phyloP scores from a whole-genome alignment of 306 rosid genomes.

The Cucurbita pepo region DNA sequence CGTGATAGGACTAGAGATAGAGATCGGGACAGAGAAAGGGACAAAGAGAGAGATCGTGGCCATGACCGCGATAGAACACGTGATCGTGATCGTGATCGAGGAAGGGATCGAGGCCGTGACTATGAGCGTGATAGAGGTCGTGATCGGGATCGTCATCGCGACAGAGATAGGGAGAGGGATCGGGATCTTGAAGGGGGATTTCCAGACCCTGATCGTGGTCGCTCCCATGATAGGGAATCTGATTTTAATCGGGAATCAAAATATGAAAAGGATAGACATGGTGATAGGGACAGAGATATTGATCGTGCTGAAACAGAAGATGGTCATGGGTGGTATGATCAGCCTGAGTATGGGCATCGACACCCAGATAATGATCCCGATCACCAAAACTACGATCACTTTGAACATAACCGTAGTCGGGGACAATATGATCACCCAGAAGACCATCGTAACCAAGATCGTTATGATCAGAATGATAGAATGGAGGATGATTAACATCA shows the following conservation, averaged over 20 bases:
- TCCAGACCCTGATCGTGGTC: conserved; percentile 38
- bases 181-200: conserved; percentile 57
- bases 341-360: conserved; percentile 49
- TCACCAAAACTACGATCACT: conserved; percentile 30
- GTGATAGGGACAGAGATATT: conserved; percentile 38
- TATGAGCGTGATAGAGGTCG: conserved; percentile 38
- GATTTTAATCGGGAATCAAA: conserved; percentile 60
- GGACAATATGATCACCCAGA: conserved; percentile 48
- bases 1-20: conserved; percentile 51
- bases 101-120: conserved; percentile 47
- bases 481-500: conserved; percentile 54
- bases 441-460: conserved; percentile 36
- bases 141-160: conserved; percentile 42
- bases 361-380: conserved; percentile 55
- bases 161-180: conserved; percentile 58
- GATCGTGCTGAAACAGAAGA: conserved; percentile 49
- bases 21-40: conserved; percentile 46
- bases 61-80: conserved; percentile 53
- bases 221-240: conserved; percentile 47
- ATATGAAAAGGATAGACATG: conserved; percentile 52
- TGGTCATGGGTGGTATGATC: conserved; percentile 51
- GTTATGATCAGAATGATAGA: conserved; percentile 39
- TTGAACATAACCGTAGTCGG: conserved; percentile 39
- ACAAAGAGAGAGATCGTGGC: conserved; percentile 60
- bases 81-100: conserved; percentile 36